A percentile compares a stretch with the other conserved stretches of the same genome.
phyloP scores from a whole-genome alignment of 2,329 filamentous ascomycete species.

The Fusarium equiseti region DNA sequence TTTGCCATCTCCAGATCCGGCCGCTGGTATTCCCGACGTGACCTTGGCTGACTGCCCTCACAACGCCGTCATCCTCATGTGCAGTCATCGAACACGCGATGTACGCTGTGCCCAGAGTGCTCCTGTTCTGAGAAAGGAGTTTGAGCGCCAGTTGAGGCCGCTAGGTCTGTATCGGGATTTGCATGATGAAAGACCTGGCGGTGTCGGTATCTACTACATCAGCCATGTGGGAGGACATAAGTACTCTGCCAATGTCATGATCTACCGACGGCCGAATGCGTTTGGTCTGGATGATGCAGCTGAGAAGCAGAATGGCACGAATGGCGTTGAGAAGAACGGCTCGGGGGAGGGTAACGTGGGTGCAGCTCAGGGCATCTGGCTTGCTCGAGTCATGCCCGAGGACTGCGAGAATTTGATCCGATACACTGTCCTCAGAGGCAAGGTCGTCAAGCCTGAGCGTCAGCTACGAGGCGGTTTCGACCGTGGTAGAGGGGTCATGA shows the following conservation, averaged over 20 bases:
- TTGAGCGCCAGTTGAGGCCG: conserved; percentile 88
- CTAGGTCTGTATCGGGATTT: conserved; percentile 88
- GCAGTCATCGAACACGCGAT: conserved; percentile 94
- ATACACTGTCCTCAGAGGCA: conserved; percentile 92
- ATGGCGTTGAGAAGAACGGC: conserved; percentile 43
- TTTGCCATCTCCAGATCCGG: conserved; percentile 48
- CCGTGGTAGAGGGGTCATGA: conserved; percentile 80
- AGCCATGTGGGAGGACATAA: conserved; percentile 97
- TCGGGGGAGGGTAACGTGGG: conserved; percentile 59
- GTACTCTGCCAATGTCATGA: conserved; percentile 92
- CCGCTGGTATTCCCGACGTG: conserved; percentile 50
- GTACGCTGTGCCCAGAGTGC: conserved; percentile 95
- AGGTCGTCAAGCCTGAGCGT: conserved; percentile 88
- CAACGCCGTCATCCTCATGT: conserved; percentile 88
- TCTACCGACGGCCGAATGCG: conserved; percentile 78
- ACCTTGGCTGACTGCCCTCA: conserved; percentile 75
- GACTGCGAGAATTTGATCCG: conserved; percentile 93
- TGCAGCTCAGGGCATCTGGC: conserved; percentile 91
- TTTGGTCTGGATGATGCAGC: conserved; percentile 64
- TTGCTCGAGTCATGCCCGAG: conserved; percentile 85
- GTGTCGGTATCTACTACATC: conserved; percentile 96
- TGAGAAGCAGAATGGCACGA: conserved; percentile 45
- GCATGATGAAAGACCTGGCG: conserved; percentile 88
- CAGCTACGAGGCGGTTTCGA: conserved; percentile 95
- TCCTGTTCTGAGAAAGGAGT: conserved; percentile 86